Percentiles rank a stretch among this genome's conserved stretches.
Conservation (phyloP, 2,329 filamentous ascomycete species). For the Hypoxylon sp. region DNA sequence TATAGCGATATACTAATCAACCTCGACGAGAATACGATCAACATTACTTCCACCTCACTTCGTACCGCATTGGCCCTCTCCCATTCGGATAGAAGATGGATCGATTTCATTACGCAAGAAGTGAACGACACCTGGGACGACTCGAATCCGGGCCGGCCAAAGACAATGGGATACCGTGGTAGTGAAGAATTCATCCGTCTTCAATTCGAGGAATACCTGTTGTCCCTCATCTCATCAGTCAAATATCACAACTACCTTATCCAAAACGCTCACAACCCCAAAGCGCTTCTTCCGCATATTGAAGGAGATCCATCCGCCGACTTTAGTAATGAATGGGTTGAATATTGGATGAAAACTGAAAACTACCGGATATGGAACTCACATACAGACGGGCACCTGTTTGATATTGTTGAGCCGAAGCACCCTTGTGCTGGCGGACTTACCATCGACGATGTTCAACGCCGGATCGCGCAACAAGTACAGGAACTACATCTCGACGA, state of each 20-base stretch:
- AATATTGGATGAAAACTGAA: constrained; percentile 88
- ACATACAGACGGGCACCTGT: constrained; percentile 86
- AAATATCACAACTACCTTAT: constrained; percentile 85
- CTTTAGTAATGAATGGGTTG: constrained; percentile 86
- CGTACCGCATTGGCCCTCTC: constrained; percentile 82
- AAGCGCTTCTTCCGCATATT: constrained; percentile 71
- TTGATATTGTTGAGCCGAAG: constrained; percentile 92
- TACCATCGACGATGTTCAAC: constrained; percentile 93
- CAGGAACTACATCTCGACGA: constrained; percentile 95
- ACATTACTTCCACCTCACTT: constrained; percentile 83
- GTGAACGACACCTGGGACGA: constrained; percentile 98
- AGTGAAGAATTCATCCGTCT: constrained; percentile 98
- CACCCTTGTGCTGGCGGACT: constrained; percentile 95
- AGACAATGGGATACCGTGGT: constrained; percentile 92
- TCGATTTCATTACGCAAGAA: constrained; percentile 92
- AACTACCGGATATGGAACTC: constrained; percentile 92
- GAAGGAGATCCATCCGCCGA: constrained; percentile 89
- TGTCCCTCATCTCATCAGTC: constrained; percentile 87
- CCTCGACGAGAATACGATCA: constrained; percentile 89
- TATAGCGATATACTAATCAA: constrained; percentile 98
- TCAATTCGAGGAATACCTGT: constrained; percentile 96
- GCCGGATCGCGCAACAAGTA: constrained; percentile 90
- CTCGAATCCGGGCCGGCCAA: constrained; percentile 87
- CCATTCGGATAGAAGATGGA: constrained; percentile 91
- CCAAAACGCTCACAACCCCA: constrained; percentile 68